Conservation (phyloP, 768 basidiomycete species). For the Chalciporus chontae region DNA sequence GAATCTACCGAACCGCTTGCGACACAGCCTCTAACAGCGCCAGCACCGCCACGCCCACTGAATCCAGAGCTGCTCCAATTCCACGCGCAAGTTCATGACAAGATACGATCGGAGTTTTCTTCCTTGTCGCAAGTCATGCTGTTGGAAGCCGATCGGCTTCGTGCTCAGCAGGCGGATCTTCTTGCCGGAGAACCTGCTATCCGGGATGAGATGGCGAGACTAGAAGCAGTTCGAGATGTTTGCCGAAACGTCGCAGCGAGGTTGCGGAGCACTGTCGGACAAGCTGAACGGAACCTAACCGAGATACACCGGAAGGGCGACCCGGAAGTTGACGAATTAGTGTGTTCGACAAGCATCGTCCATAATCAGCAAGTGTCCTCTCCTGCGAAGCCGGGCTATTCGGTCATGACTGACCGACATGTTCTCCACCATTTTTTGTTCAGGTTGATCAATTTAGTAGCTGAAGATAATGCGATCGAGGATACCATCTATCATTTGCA, state of each 20-base stretch:
- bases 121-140: constrained; percentile 63
- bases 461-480: constrained; percentile 98
- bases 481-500: constrained; percentile 98
- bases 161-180: constrained; percentile 80
- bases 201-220: constrained; percentile 90
- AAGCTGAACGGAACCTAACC: constrained; percentile 68
- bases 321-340: constrained; percentile 92
- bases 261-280: constrained; percentile 56
- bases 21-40: constrained; percentile 25
- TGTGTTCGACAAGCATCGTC: constrained; percentile 93
- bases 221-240: constrained; percentile 91
- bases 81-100: constrained; percentile 73
- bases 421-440: not conserved
- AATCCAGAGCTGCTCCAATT: constrained; percentile 86
- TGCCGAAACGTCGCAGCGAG: constrained; percentile 76
- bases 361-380: constrained; percentile 76
- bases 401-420: constrained; percentile 16
- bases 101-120: constrained; percentile 66
- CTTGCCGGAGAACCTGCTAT: constrained; percentile 90
- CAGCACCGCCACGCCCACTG: constrained; percentile 75
- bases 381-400: not conserved
- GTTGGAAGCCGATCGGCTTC: constrained; percentile 69
- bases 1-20: constrained; percentile 34
- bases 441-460: constrained; percentile 93
- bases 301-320: constrained; percentile 83